Base-by-base conservation (phyloP, 148 eudicot genomes). In the Rheum nobile region DNA sequence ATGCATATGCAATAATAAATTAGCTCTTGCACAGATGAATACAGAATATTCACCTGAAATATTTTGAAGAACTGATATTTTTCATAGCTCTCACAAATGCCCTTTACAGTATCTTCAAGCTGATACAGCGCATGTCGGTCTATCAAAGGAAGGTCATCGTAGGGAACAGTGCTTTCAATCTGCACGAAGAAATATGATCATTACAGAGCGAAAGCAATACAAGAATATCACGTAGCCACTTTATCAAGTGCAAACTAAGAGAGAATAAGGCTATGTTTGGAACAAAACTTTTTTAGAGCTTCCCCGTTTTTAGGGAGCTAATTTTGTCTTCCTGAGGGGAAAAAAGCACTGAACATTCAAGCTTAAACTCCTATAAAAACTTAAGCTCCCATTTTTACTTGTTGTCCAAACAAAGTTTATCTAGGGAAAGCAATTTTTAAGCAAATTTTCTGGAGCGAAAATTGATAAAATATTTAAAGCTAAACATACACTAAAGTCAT, bases 111-210 rank as follows among this genome's bases (percentile, higher is more conserved):
- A 83, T 74, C 86, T 83, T 88, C 94, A 72, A 96, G 87, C 78
- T 96, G 96, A 84, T 80, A 96, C n/a, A 96, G 80, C 31, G 96
- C 99, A 85, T 96, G 90, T 72, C 80, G 89, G 75, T 96, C 99
- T 75, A 96, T 89, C 92, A 76, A 80, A 0, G 99, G 94, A 69
- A 96, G 91, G 38, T 90, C 89, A 71, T 77, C 47, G 72, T 90
- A 90, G 0, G 87, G 86, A 80, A 96, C 76, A 81, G 87, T 76
- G 84, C 83, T 71, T 78, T 89, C 91, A 63, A 73, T 86, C 99
- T 96, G 87, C 79, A 74, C 28, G 54, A 48, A 59, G 16, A 42
- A 48, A 41, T 44, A 65, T 68, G 39, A 71, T 68, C 41, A 71
- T 39, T 13, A 14, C 7, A 63, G 13, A 63, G 39, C 69, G 14